A percentile compares a stretch with the other conserved stretches of the same genome.
Evolutionary conservation across 2,329 filamentous ascomycete species (phyloP).

Genomic region (Rhinocladiella mackenziei): DNA sequence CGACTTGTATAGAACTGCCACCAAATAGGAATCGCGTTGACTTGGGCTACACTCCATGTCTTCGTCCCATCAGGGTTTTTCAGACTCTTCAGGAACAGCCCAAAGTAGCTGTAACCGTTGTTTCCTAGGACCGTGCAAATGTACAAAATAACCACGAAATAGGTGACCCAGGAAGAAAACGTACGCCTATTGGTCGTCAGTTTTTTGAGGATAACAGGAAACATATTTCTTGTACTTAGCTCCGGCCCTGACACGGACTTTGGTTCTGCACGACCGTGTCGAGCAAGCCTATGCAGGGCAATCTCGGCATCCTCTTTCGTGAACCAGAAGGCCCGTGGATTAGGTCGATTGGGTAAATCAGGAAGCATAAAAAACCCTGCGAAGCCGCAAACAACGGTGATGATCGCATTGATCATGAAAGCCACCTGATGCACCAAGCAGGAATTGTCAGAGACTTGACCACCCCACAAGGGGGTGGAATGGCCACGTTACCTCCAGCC

Average conservation of each 20-base stretch:
- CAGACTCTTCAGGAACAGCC: constrained; percentile 41
- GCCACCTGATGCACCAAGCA: constrained; percentile 31
- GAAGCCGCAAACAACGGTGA: constrained; percentile 37
- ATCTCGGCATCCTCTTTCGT: constrained; percentile 41
- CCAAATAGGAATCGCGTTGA: constrained; percentile 50
- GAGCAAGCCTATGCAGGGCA: constrained; percentile 43
- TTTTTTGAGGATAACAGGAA: background rate
- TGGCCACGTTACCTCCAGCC: constrained; percentile 28
- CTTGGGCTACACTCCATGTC: constrained; percentile 43
- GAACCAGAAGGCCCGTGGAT: constrained; percentile 38
- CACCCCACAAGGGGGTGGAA: background rate
- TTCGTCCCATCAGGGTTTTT: constrained; percentile 39
- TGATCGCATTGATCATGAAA: constrained; percentile 40
- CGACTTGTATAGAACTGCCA: constrained; percentile 48
- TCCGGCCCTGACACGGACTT: constrained; percentile 45
- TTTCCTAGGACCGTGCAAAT: constrained; percentile 45
- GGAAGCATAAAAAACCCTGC: constrained; percentile 37
- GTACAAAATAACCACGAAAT: constrained; percentile 46
- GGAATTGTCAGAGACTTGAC: background rate
- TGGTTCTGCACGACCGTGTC: constrained; percentile 45
- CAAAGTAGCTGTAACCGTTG: constrained; percentile 43
- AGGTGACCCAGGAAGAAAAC: constrained; percentile 44
- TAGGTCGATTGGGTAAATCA: constrained; percentile 32
- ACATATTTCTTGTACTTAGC: constrained; percentile 30
- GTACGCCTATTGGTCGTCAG: constrained; percentile 34